These are phyloP conservation scores for Rhodotorula mucilaginosa DNA, from an alignment of 1,284 basidiomycete species.

Conservation along the genomic window DNA sequence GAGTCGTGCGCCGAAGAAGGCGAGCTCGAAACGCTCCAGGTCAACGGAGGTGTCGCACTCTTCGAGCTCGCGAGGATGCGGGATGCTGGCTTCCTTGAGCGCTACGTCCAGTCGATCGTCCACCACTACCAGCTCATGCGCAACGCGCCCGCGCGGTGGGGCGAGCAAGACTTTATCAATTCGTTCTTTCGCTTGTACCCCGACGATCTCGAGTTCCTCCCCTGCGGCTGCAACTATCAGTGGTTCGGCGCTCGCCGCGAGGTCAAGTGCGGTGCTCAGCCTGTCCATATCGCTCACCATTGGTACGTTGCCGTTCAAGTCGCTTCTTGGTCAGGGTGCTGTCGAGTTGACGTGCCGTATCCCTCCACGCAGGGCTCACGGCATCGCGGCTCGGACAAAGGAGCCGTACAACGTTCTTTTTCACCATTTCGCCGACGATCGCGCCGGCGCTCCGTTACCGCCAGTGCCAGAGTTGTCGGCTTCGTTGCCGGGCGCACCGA, in stretches of 20 bases:
- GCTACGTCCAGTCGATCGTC: constrained; percentile 34
- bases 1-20: constrained; percentile 21
- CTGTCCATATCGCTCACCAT: constrained; percentile 36
- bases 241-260: constrained; percentile 33
- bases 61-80: constrained; percentile 34
- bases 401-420: constrained; percentile 35
- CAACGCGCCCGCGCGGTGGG: constrained; percentile 25
- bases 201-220: constrained; percentile 33
- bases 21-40: constrained; percentile 36
- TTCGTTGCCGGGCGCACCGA: constrained; percentile 18
- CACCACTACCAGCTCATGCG: constrained; percentile 27
- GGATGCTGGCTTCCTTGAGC: constrained; percentile 30
- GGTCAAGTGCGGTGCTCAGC: constrained; percentile 33
- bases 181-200: constrained; percentile 39
- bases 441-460: not conserved
- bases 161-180: constrained; percentile 43
- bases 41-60: constrained; percentile 39
- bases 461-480: constrained; percentile 8
- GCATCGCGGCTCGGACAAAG: constrained; percentile 24
- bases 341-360: not conserved
- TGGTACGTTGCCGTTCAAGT: constrained; percentile 3
- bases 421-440: constrained; percentile 29
- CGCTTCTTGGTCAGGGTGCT: not conserved
- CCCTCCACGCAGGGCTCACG: constrained; percentile 19
- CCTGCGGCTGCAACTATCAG: constrained; percentile 42